These are phyloP conservation scores for Penicillium desertorum DNA, from an alignment of 495 filamentous ascomycete genomes.

Conservation along the genomic window DNA sequence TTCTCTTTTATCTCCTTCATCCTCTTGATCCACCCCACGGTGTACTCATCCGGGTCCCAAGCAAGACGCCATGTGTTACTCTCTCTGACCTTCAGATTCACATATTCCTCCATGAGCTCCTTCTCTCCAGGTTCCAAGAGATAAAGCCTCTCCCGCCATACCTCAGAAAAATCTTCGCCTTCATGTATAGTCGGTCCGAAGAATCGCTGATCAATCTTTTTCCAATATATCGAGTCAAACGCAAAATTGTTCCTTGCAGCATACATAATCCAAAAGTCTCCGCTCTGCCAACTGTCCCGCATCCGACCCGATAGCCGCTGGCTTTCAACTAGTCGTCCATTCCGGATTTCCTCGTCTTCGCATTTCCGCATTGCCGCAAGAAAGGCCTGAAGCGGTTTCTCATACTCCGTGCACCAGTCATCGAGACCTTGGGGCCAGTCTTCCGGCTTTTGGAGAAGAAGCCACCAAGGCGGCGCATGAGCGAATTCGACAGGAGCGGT, in stretches of 20 bases:
- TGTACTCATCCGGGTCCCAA: constrained; percentile 25
- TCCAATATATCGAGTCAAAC: constrained; percentile 20
- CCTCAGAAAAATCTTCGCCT: background rate
- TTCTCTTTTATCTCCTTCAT: background rate
- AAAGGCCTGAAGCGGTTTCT: too few relatives aligned
- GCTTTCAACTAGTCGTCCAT: too few relatives aligned
- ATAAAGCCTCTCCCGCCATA: constrained; percentile 15
- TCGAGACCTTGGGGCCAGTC: too few relatives aligned
- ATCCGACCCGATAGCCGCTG: too few relatives aligned
- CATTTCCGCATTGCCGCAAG: too few relatives aligned
- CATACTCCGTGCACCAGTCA: too few relatives aligned
- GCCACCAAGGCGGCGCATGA: too few relatives aligned
- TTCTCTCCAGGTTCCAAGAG: constrained; percentile 13
- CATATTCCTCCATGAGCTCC: constrained; percentile 14
- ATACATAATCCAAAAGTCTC: background rate
- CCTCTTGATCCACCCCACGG: background rate
- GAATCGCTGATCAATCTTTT: constrained; percentile 20
- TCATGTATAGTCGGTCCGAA: constrained; percentile 3
- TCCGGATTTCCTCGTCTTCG: too few relatives aligned
- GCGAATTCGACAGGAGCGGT: too few relatives aligned
- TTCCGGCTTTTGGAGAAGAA: too few relatives aligned
- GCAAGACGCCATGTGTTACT: constrained; percentile 10
- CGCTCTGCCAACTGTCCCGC: too few relatives aligned
- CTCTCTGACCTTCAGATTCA: constrained; percentile 15
- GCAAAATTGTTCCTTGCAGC: constrained; percentile 15